Percentiles rank a stretch among this genome's conserved stretches.
Evolutionary conservation across 371 early-diverging fungal genomes (phyloP).

Genomic region (Mucor circinelloides): DNA sequence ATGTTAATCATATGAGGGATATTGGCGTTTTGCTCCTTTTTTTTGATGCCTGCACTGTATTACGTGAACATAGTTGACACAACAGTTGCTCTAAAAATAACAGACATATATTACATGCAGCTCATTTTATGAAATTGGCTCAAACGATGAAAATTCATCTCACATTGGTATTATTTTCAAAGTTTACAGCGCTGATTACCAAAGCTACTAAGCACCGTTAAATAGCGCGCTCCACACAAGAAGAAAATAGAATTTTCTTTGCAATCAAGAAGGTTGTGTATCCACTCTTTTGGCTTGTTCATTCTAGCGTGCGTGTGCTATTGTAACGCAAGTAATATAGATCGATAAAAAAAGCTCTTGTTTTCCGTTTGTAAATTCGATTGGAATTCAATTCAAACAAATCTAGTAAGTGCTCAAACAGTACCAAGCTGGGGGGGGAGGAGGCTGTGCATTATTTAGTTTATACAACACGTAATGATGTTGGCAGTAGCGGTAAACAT

Average conservation of each 20-base stretch:
- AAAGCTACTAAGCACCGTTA: not conserved
- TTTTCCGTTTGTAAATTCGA: too few species aligned
- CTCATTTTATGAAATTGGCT: not conserved
- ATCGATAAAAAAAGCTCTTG: not conserved
- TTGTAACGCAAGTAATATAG: not conserved
- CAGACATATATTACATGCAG: not conserved
- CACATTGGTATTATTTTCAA: too few species aligned
- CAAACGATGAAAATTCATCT: too few species aligned
- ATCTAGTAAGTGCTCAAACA: not conserved
- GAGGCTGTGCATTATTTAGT: not conserved
- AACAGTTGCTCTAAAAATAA: not conserved
- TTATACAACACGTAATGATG: not conserved
- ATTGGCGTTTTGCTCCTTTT: not conserved
- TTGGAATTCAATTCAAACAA: not conserved
- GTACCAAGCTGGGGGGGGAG: not conserved
- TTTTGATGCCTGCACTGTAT: not conserved
- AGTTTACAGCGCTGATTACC: not conserved
- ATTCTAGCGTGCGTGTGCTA: not conserved
- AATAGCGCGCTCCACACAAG: not conserved
- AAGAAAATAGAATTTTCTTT: not conserved
- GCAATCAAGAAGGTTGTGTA: not conserved
- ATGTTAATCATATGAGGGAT: not conserved
- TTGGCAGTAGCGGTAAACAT: too few species aligned
- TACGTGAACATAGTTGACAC: not conserved
- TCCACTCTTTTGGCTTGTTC: not conserved